phyloP scores from a whole-genome alignment of 148 eudicot genomes.

The Suaeda aralocaspica region DNA sequence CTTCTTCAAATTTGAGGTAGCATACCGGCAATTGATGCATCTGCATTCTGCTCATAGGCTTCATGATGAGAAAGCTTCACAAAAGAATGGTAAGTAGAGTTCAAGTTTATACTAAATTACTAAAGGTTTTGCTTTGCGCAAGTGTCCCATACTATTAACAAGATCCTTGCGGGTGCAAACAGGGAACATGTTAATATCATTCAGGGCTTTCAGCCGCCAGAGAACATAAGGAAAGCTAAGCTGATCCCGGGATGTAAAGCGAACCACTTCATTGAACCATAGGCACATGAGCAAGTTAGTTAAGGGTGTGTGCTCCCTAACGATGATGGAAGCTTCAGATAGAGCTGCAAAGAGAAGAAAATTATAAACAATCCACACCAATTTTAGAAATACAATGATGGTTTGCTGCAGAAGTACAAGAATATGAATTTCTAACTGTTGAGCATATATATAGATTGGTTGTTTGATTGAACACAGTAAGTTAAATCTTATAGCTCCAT shows the following conservation, averaged over 20 bases:
- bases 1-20: neutral
- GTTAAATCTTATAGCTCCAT: too few relatives aligned
- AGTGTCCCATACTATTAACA: conserved; percentile 95
- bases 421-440: too few relatives aligned
- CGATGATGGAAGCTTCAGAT: conserved; percentile 83
- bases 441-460: too few relatives aligned
- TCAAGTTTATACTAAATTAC: conserved; percentile 17
- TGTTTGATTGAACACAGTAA: too few relatives aligned
- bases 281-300: conserved; percentile 88
- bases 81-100: neutral
- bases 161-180: conserved; percentile 96
- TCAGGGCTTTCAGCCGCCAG: conserved; percentile 70
- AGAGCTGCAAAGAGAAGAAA: conserved; percentile 55
- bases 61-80: neutral
- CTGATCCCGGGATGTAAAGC: conserved; percentile 96
- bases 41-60: neutral
- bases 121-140: conserved; percentile 90
- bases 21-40: neutral
- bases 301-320: conserved; percentile 73
- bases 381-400: neutral
- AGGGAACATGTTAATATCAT: conserved; percentile 77
- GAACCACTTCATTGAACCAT: conserved; percentile 96
- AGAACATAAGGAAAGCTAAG: conserved; percentile 89
- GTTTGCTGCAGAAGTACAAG: neutral
- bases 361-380: neutral